Base-by-base conservation (phyloP, 2,329 filamentous ascomycete species). In the Pseudovirgaria hyperparasitica region DNA sequence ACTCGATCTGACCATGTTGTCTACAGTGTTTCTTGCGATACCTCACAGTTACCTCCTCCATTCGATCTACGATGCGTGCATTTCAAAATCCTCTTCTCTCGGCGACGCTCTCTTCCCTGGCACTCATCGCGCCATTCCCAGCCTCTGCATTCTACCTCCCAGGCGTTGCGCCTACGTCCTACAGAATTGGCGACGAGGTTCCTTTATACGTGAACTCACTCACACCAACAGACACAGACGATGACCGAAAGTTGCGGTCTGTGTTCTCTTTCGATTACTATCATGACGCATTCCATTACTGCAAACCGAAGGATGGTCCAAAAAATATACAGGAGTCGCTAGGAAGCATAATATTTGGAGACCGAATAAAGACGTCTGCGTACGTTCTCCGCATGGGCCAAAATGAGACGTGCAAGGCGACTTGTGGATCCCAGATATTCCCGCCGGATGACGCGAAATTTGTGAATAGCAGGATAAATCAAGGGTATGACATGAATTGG, bases 191-290 rank as follows among this genome's bases (percentile, higher is more conserved):
- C 48, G 81, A 90, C 43, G 61, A 61, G 15, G 90, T 98, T 14
- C 82, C 86, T 14, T 70, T 98, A 25, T 77, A 82, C 46, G 90
- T 98, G 54, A 98, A 98, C 61, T 77, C 77, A 50, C 77, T 98
- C 44, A 90, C 82, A 22, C 87, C 90, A 4, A 74, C 86, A 23
- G 75, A 84, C 23, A 79, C 80, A 22, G 66, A 72, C 33, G 67
- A 72, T 37, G 84, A 93, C 55, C 71, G 78, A 15, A 77, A 84
- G 42, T 66, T 96, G 21, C 82, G 85, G 51, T 92, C 86, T n/a
- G 78, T 93, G 29, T 76, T 96, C 45, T 82, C 87, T 4, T 98
- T 82, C 65, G 87, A 96, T 58, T 96, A 98, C 64, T 98, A 98
- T 53, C 75, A 90, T 43, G 71, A 76, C 5, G 70, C 70, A 4